phyloP scores from a whole-genome alignment of 345 rosid species.

The Pugionium dolabratum region DNA sequence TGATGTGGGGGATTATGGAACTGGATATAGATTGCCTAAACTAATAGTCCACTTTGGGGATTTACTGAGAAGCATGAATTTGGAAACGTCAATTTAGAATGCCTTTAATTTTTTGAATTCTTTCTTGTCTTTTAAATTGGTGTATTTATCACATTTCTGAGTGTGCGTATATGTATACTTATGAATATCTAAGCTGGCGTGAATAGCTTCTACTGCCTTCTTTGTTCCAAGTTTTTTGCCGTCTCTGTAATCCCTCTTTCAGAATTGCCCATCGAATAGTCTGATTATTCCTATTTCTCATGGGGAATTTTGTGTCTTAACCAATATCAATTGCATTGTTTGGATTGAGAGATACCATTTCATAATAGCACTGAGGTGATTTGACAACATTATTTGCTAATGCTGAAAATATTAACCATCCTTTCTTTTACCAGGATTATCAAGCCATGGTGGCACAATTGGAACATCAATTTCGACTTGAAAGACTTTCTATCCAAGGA shows the following conservation, averaged over 20 bases:
- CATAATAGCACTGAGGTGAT: not conserved
- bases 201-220: not conserved
- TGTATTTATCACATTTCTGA: constrained; percentile 18
- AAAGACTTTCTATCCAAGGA: constrained; percentile 94
- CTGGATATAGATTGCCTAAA: constrained; percentile 15
- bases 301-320: constrained; percentile 17
- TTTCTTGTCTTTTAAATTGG: constrained; percentile 23
- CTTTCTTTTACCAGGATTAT: constrained; percentile 62
- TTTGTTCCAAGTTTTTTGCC: constrained; percentile 16
- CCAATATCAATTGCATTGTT: constrained; percentile 13
- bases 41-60: constrained; percentile 9
- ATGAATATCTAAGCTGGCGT: constrained; percentile 6
- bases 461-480: constrained; percentile 96
- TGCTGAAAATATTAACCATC: constrained; percentile 11
- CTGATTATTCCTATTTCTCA: constrained; percentile 9
- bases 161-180: not conserved
- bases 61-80: constrained; percentile 11
- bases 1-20: not conserved
- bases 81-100: constrained; percentile 1
- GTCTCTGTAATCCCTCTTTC: constrained; percentile 10
- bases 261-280: not conserved
- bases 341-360: constrained; percentile 15
- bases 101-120: constrained; percentile 16
- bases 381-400: constrained; percentile 13
- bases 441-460: constrained; percentile 96